Base-by-base conservation (phyloP, 176 grass and related monocot species). In the Coix lacrymajobi region DNA sequence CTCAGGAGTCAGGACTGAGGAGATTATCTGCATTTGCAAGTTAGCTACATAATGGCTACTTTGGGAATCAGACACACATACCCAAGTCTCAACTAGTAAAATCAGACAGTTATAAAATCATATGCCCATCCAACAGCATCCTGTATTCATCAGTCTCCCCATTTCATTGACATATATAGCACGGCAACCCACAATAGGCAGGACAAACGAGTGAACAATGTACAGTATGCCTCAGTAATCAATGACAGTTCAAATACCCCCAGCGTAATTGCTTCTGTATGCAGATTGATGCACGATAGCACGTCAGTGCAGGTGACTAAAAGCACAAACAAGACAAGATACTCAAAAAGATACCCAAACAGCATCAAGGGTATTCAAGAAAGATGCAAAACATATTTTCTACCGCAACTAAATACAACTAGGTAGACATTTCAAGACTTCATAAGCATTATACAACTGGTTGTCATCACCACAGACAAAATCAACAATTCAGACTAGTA, bases 111-210 rank as follows among this genome's bases (percentile, higher is more conserved):
- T 60, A 15, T 33, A 16, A 64, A 64, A 6, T 31, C 20, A 28
- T 2, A 25, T 13, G 51, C 1, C 24, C 66, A 41, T 31, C 16
- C 5, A 17, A 40, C 8, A 62, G 2, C n/a, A 40, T 24, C 0
- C 4, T 39, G 5, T 38, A 7, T 40, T 0, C 33, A 64, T 32
- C 28, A 16, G 15, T 5, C 19, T 14, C 7, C 62, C 15, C 64
- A 67, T 36, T 38, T 67, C 64, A 67, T 34, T 16, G 25, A 13
- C n/a, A 63, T 16, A 63, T 15, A 63, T 15, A 14, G 12, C 56
- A 61, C 1, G 26, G 0, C 26, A 15, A 31, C 4, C 1, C 0
- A 30, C 14, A 0, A 26, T 26, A 3, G 0, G 9, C 0, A 4
- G 31, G 16, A 66, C 5, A 36, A 66, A 36, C 0, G 32, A 19